A percentile compares a stretch with the other conserved stretches of the same genome.
Evolutionary conservation across 2,329 filamentous ascomycete species (phyloP).

Genomic region (Fusarium subtropicale): DNA sequence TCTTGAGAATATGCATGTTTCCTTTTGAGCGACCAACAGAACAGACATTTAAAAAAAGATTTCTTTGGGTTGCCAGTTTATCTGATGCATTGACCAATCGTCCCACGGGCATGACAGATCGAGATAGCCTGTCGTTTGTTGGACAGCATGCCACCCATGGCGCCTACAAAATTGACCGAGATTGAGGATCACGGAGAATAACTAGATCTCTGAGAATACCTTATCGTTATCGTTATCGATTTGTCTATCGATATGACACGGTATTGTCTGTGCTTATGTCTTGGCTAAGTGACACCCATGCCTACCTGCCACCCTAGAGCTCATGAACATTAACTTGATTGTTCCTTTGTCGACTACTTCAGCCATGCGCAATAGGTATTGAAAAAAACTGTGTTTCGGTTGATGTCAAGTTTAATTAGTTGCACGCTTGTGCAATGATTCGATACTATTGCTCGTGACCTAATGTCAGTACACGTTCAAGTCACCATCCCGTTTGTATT

Average conservation of each 20-base stretch:
- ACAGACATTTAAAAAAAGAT: background rate
- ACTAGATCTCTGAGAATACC: background rate
- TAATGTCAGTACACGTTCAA: too few relatives aligned
- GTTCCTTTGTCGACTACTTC: background rate
- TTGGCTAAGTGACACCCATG: background rate
- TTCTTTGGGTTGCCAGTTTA: too few relatives aligned
- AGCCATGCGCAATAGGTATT: background rate
- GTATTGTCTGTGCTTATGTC: background rate
- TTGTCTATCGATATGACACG: background rate
- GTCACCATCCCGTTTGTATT: too few relatives aligned
- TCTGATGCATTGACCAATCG: background rate
- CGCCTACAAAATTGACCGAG: background rate
- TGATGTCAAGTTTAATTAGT: fast-evolving
- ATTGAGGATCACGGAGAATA: background rate
- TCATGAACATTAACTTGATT: background rate
- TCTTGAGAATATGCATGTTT: background rate
- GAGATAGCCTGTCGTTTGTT: background rate
- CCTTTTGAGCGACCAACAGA: fast-evolving
- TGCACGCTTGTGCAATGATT: too few relatives aligned
- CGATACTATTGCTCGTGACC: fast-evolving
- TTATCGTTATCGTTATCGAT: background rate
- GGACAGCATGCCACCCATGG: background rate
- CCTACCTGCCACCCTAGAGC: background rate
- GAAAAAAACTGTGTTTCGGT: background rate
- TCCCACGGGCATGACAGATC: background rate